Conservation (phyloP, 306 rosid genomes). For the Acmispon strigosus region DNA sequence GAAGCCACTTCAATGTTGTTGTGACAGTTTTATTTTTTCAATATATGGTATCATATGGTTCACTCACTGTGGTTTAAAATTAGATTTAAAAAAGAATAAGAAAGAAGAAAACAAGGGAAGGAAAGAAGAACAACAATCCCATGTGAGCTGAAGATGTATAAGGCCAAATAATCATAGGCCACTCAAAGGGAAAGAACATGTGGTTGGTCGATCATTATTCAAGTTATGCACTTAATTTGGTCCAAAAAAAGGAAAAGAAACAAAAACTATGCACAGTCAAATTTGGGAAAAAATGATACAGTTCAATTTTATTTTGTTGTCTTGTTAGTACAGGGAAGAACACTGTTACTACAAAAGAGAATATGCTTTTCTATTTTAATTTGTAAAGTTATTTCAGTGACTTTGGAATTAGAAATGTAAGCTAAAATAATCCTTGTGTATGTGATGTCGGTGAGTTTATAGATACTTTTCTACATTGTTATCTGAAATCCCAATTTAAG, state of each 20-base stretch:
- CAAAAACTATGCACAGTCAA: background rate
- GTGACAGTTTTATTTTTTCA: slow-evolving; percentile 17
- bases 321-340: slow-evolving; percentile 4
- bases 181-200: slow-evolving; percentile 28
- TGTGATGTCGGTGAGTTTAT: background rate
- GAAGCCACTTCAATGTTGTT: background rate
- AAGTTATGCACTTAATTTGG: background rate
- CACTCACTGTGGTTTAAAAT: background rate
- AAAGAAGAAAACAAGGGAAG: background rate
- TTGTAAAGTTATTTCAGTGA: background rate
- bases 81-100: background rate
- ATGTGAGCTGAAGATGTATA: slow-evolving; percentile 33
- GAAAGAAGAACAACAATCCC: slow-evolving; percentile 27
- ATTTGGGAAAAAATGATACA: background rate
- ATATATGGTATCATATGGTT: slow-evolving; percentile 16
- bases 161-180: slow-evolving; percentile 44
- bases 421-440: background rate
- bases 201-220: slow-evolving; percentile 21
- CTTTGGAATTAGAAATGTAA: background rate
- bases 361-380: slow-evolving; percentile 24
- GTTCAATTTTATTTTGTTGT: slow-evolving; percentile 26
- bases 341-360: slow-evolving; percentile 3
- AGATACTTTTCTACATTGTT: background rate
- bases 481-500: no score
- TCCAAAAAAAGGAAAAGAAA: no score